These are phyloP conservation scores for Cenchrus fungigraminus DNA, from an alignment of 176 grass and related monocot genomes.

Conservation along the genomic window DNA sequence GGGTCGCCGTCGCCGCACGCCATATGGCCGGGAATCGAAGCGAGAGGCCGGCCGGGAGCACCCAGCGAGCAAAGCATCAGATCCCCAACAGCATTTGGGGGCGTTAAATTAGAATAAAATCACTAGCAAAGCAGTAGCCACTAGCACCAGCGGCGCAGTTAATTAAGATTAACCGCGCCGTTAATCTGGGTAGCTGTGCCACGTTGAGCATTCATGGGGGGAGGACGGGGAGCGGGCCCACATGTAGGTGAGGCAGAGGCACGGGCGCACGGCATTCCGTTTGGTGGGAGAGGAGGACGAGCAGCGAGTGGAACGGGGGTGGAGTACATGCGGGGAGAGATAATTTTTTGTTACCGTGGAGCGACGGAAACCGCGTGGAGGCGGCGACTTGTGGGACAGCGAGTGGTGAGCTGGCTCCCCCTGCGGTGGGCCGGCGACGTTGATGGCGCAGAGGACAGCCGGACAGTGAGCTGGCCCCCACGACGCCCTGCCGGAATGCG, in stretches of 20 bases:
- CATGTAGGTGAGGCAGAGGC: neutral
- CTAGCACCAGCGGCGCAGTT: neutral
- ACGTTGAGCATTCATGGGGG: neutral
- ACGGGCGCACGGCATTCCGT: constrained; percentile 42
- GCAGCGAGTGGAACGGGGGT: neutral
- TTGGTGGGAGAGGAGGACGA: neutral
- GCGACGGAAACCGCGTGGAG: constrained; percentile 28
- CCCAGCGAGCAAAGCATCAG: neutral
- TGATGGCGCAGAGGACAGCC: too few species aligned
- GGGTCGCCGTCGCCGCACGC: constrained; percentile 1
- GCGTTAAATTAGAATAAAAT: neutral
- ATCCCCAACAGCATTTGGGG: constrained; percentile 9
- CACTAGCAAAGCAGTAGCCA: neutral
- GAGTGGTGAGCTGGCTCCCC: constrained; percentile 21
- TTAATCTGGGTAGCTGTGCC: neutral
- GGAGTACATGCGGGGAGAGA: constrained; percentile 1
- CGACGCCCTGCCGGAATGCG: neutral
- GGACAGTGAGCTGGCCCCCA: neutral
- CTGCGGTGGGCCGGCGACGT: too few species aligned
- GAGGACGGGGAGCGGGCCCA: neutral
- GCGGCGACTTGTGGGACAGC: constrained; percentile 6
- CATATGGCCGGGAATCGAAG: constrained; percentile 35
- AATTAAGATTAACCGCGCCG: neutral
- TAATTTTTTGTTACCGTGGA: neutral
- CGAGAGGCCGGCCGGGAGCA: constrained; percentile 22